Base-by-base conservation (phyloP, 225 moss, liverwort and hornwort genomes). In the Neckera pumila region DNA sequence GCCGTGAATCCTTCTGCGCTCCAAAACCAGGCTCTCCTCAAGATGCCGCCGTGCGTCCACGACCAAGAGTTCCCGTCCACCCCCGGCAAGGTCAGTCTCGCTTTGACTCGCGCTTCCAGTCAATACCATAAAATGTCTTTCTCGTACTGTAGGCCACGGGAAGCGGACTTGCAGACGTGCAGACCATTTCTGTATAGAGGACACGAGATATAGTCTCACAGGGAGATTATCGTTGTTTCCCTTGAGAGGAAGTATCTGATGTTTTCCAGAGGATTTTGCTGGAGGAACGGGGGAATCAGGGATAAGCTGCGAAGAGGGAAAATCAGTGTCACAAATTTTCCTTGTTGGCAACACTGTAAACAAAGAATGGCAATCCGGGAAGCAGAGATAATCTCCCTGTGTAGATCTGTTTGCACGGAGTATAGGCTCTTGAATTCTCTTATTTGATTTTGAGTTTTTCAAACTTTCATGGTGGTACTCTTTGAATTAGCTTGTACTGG, bases 41-140 rank as follows among this genome's bases (percentile, higher is more conserved):
- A 79, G 60, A 92, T 92, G 92, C 71, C 90, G n/a, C 90, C 92
- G 12, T 90, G 89, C 54, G 67, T 87, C 36, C 92, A 87, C 42
- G 92, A 92, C 57, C 79, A 84, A 34, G 82, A 92, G 64, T 90
- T 92, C 63, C 90, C 92, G 9, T 92, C 92, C 71, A 92, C 92
- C 14, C 92, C 92, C 58, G 92, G 92, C 90, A 92, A 92, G 90
- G 92, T 92, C 61, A 51, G 89, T 70, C 63, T 28, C 85, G 36
- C 34, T 45, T 21, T 56, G 7, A 20, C 47, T 28, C 38, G 18
- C n/a, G 20, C 38, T 33, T 34, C 31, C 51, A 23, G 45, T 45
- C 33, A 17, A 67, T 54, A 28, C 61, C 49, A 14, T 40, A 51
- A 53, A 63, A n/a, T 73, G 27, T 77, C 53, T 38, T 19, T 64